Evolutionary conservation across 1,284 basidiomycete species (phyloP), one percentile per base, ranked within the genome.

Genomic region (Heliocybe sulcata): DNA sequence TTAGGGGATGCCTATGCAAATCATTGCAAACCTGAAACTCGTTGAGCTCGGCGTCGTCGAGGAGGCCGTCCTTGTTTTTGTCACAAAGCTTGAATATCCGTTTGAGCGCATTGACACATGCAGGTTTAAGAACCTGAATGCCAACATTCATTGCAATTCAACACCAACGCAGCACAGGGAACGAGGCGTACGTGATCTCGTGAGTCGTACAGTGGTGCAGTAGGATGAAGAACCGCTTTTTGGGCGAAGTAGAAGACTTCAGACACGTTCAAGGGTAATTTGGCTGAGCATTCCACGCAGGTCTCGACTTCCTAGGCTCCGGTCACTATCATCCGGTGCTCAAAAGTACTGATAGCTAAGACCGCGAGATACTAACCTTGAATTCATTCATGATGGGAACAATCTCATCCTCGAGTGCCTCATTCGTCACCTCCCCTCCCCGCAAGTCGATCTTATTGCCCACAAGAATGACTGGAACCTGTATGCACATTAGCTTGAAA

Each of bases 201-300:
- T 6, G 94, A 97, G 71, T 99, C 96, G 70, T 99, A 99, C 23
- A 99, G 74, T 2, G 96, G 96, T 6, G 97, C 96, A 3, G 95
- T 97, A 1, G 97, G 96, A 69, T 98, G 94, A 16, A 98, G 77
- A 25, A 99, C 97, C 3, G 97, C 97, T 68, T 98, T 98, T 72
- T 98, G 96, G 0, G 97, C 96, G 70, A 98, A 98, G 71, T 97
- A 98, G 74, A 99, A 97, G n/a, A 98, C 93, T 70, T 98, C 96
- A 29, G 94, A 95, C 52, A 99, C 90, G 72, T 99, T 99, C 58
- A 95, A 70, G 22, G 91, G 87, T 52, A 90, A 76, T 64, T 90
- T 87, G 0, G 95, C 94, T 10, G 93, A 96, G 68, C 94, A 97
- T 73, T 98, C 96, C 31, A 99, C 92, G 65, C 95, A 98, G 25